Evolutionary conservation across 2,329 filamentous ascomycete species (phyloP).

Genomic region (Sporothrix pseudoabietina): DNA sequence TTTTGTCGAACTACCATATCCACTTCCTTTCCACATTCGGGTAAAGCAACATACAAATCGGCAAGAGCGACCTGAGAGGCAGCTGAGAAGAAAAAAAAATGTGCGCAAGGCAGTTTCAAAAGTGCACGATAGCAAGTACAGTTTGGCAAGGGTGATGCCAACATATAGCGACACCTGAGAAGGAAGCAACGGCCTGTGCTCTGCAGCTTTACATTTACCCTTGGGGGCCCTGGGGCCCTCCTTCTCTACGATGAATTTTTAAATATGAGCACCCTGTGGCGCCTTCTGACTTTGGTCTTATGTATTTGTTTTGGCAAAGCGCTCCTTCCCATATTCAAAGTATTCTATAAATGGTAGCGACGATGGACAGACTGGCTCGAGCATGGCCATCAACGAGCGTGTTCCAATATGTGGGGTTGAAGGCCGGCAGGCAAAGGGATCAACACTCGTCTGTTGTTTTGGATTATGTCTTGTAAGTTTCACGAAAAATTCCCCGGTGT

Average conservation of each 20-base stretch:
- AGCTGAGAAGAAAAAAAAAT: neutral
- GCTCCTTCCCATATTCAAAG: neutral
- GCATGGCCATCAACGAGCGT: neutral
- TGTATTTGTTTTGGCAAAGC: neutral
- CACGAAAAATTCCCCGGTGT: neutral
- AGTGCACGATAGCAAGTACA: no score
- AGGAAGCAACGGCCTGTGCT: neutral
- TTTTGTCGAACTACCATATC: neutral
- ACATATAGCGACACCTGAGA: neutral
- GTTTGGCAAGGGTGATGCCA: neutral
- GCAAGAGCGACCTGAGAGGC: neutral
- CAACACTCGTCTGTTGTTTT: neutral
- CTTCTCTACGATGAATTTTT: neutral
- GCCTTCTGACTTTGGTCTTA: neutral
- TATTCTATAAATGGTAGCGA: neutral
- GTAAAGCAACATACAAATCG: neutral
- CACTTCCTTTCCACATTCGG: neutral
- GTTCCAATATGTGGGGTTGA: neutral
- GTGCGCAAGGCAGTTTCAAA: neutral
- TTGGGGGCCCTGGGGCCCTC: neutral
- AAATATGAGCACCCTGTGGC: neutral
- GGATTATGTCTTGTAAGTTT: neutral
- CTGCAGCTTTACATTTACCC: neutral
- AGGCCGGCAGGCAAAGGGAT: neutral
- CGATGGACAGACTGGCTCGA: neutral